These are phyloP conservation scores for Colletotrichum sp. DNA, from an alignment of 2,329 filamentous ascomycete genomes.

Conservation along the genomic window DNA sequence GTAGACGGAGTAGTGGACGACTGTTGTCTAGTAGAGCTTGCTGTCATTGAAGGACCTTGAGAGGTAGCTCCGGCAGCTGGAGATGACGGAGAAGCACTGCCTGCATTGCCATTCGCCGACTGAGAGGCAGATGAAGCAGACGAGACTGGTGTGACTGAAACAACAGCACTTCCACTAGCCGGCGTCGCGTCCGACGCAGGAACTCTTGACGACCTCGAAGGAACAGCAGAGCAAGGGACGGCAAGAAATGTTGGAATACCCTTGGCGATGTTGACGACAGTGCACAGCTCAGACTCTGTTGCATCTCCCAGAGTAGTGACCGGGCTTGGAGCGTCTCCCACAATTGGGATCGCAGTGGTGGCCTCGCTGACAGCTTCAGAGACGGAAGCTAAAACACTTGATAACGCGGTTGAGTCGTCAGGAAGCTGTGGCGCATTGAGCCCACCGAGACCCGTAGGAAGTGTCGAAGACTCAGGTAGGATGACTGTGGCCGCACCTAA, in stretches of 20 bases:
- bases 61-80: neutral
- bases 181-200: neutral
- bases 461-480: neutral
- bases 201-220: neutral
- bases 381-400: neutral
- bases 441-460: neutral
- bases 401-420: neutral
- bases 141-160: neutral
- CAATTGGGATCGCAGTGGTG: neutral
- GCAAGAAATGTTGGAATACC: neutral
- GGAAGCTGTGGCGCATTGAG: constrained; percentile 9
- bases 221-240: neutral
- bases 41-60: neutral
- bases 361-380: neutral
- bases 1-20: neutral
- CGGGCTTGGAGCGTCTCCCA: neutral
- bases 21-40: fast-evolving
- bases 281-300: neutral
- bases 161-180: neutral
- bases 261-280: neutral
- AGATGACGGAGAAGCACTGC: neutral
- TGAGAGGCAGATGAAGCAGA: neutral
- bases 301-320: neutral
- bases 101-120: fast-evolving
- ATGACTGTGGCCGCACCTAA: neutral